phyloP scores from a whole-genome alignment of 495 filamentous ascomycete species.

The Corynascus novoguineensis region DNA sequence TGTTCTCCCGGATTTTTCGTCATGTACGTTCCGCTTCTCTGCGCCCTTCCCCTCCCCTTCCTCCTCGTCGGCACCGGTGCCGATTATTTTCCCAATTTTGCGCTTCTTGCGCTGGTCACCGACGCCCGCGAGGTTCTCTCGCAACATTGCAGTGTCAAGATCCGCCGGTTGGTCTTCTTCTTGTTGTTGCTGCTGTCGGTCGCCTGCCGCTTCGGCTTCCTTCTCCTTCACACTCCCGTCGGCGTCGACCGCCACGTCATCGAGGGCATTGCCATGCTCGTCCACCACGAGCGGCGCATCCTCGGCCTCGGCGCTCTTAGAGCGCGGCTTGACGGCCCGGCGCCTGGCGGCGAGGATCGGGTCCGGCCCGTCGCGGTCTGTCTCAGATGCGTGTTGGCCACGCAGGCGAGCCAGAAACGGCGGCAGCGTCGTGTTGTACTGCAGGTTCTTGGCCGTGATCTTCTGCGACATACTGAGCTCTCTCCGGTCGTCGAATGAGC shows the following conservation, averaged over 20 bases:
- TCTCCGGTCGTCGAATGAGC: neutral
- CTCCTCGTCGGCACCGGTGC: conserved; percentile 13
- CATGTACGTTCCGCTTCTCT: conserved; percentile 14
- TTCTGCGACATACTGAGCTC: conserved; percentile 36
- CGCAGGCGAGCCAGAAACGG: conserved; percentile 51
- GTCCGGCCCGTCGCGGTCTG: conserved; percentile 32
- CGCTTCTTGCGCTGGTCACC: conserved; percentile 42
- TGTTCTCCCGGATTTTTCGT: conserved; percentile 7
- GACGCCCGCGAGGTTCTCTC: conserved; percentile 18
- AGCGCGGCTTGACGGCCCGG: conserved; percentile 34
- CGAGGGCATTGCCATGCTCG: conserved; percentile 41
- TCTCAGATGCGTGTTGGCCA: conserved; percentile 29
- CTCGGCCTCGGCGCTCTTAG: conserved; percentile 45
- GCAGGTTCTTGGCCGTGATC: conserved; percentile 50
- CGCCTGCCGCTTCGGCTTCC: neutral
- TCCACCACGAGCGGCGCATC: conserved; percentile 45
- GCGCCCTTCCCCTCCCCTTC: conserved; percentile 21
- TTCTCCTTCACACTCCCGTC: conserved; percentile 30
- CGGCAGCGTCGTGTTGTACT: conserved; percentile 45
- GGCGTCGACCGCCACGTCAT: conserved; percentile 32
- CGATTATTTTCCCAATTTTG: conserved; percentile 43
- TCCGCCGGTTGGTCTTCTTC: neutral
- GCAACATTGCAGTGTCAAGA: neutral
- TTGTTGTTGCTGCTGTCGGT: neutral
- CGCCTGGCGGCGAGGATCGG: conserved; percentile 40